Evolutionary conservation across 345 rosid species (phyloP).

Genomic region (Citrus medica): DNA sequence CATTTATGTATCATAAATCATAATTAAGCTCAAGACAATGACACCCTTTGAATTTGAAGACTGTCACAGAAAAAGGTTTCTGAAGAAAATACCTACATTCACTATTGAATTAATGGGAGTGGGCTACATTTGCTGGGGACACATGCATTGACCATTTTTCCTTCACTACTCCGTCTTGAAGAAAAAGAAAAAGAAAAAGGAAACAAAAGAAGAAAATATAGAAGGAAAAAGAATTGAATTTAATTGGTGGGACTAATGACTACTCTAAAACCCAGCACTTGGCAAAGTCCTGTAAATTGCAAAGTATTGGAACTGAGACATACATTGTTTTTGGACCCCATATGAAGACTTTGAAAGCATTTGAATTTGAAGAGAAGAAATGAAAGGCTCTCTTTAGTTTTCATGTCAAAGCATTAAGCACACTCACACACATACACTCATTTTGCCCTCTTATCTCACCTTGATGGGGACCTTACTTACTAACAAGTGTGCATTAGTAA

Average conservation of each 20-base stretch:
- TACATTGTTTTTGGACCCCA: conserved; percentile 15
- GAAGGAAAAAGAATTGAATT: background rate
- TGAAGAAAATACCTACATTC: background rate
- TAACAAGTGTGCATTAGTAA: conserved; percentile 22
- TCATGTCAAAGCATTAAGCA: conserved; percentile 14
- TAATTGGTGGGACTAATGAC: conserved; percentile 2
- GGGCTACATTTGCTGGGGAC: background rate
- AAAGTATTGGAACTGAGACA: background rate
- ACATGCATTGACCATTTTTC: background rate
- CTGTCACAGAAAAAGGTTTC: background rate
- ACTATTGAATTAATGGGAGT: background rate
- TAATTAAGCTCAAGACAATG: background rate
- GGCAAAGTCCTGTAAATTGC: background rate
- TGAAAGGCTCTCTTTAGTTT: conserved; percentile 20
- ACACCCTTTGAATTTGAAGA: conserved; percentile 5
- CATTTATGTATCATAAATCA: background rate
- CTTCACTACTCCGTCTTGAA: background rate
- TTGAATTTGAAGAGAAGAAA: conserved; percentile 9
- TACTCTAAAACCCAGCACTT: background rate
- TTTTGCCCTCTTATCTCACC: conserved; percentile 1
- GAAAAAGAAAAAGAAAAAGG: too few species aligned
- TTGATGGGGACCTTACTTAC: conserved; percentile 19
- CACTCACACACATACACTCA: conserved; percentile 4
- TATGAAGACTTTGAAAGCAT: conserved; percentile 14
- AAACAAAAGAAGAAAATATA: background rate